Evolutionary conservation across 495 filamentous ascomycete species (phyloP).

Genomic region (Monascus purpureus): DNA sequence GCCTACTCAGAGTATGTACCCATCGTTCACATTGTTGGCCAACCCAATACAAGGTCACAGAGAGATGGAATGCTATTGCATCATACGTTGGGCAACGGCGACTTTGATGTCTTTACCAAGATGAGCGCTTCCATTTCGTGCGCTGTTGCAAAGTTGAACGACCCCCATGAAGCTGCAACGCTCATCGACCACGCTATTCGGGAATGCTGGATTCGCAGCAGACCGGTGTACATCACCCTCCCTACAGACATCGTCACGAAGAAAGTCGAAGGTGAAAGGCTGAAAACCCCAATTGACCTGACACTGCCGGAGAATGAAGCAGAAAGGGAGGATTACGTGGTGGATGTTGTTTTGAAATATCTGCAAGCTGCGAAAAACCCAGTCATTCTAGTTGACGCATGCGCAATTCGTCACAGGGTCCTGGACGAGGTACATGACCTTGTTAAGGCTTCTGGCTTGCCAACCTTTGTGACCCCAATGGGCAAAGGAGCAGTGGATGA

Average conservation of each 20-base stretch:
- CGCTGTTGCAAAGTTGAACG: constrained; percentile 51
- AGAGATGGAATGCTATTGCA: constrained; percentile 57
- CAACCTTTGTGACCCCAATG: constrained; percentile 83
- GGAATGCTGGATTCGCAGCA: constrained; percentile 60
- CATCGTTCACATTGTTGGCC: constrained; percentile 52
- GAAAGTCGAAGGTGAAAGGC: constrained; percentile 58
- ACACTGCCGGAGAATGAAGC: constrained; percentile 46
- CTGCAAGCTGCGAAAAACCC: constrained; percentile 64
- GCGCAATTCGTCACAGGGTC: constrained; percentile 67
- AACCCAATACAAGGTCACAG: constrained; percentile 36
- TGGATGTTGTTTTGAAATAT: constrained; percentile 63
- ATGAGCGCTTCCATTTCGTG: constrained; percentile 66
- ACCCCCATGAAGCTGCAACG: constrained; percentile 50
- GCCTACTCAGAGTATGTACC: constrained; percentile 48
- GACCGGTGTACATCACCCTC: constrained; percentile 74
- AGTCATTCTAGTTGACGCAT: constrained; percentile 81
- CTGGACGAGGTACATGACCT: constrained; percentile 64
- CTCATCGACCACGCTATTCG: constrained; percentile 71
- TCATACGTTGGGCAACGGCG: constrained; percentile 86
- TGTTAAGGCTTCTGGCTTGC: constrained; percentile 61
- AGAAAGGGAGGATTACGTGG: constrained; percentile 71
- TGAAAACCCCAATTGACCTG: constrained; percentile 59
- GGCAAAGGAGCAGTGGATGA: constrained; percentile 84
- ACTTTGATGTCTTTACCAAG: constrained; percentile 70
- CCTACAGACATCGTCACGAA: constrained; percentile 75